Evolutionary conservation across 108 stramenopile species (phyloP).

Genomic region (Cyclotella sp.): DNA sequence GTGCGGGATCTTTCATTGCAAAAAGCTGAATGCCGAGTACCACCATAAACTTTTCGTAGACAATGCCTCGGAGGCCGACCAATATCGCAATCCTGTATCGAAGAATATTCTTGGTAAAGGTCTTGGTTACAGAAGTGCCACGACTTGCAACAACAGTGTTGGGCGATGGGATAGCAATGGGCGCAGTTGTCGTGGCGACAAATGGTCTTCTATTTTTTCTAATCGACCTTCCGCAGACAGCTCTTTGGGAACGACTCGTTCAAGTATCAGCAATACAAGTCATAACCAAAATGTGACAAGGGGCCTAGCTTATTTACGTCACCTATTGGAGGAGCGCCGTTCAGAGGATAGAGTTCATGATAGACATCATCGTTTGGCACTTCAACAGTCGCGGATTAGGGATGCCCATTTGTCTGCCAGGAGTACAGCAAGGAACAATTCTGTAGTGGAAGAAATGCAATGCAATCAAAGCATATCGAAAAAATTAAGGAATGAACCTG

Average conservation of each 20-base stretch:
- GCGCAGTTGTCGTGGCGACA: conserved; percentile 31
- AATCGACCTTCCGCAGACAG: background rate
- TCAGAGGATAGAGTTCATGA: conserved; percentile 44
- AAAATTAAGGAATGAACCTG: conserved; percentile 24
- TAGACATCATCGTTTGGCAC: conserved; percentile 29
- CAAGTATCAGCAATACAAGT: background rate
- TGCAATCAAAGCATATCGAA: background rate
- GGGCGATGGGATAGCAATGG: conserved; percentile 19
- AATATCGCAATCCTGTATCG: conserved; percentile 35
- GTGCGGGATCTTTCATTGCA: conserved; percentile 27
- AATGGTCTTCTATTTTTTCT: conserved; percentile 43
- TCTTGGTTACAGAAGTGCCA: conserved; percentile 10
- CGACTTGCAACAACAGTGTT: background rate
- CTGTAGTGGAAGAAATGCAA: background rate
- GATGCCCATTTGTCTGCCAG: background rate
- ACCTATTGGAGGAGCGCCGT: conserved; percentile 41
- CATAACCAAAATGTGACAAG: background rate
- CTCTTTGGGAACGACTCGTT: background rate
- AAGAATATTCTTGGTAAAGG: background rate
- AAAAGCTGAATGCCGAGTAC: conserved; percentile 25
- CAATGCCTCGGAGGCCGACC: conserved; percentile 34
- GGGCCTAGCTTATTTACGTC: conserved; percentile 32
- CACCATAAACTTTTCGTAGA: conserved; percentile 31
- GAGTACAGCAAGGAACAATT: background rate
- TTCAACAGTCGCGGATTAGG: conserved; percentile 27